Evolutionary conservation across 1,284 basidiomycete genomes (phyloP), one percentile per base, ranked within the genome.

Genomic region (Anthracocystis panici-leucophaei): DNA sequence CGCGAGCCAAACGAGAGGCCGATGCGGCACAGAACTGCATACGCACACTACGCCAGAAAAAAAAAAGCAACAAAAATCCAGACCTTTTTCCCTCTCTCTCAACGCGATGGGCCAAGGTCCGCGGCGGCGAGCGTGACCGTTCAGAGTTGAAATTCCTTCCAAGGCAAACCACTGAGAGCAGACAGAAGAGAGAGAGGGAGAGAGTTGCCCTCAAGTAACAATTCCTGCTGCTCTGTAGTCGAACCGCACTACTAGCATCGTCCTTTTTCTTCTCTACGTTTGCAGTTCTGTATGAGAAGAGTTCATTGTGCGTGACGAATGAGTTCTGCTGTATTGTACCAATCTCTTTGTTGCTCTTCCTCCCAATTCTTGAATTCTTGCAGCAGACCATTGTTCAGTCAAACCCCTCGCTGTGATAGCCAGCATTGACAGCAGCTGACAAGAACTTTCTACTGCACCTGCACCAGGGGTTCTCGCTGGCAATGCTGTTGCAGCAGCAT

Each of bases 111-210:
- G 46, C 11, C 35, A 38, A 12, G 35, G 11, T 33, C 14, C 14
- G 35, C 35, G 35, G 46, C 46, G 46, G 46, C 27, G 46, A 48
- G 46, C 49, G 49, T 31, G 33, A 14, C 49, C 31, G 49, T 50
- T 35, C 31, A 31, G 49, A 50, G 49, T 21, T 50, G 49, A 50
- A 21, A 1, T 35, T 44, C 4, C 14, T 21, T 20, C 23, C 23
- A 14, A 21, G 3, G 23, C 11, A 27, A 46, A 12, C 9, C n/a
- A 5, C 29, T n/a, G 35, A 16, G 35, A 14, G 2, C 46, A n/a
- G 27, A 27, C 27, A 27, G n/a, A n/a, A n/a, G n/a, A n/a, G 5
- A 29, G 23, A 6, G 21, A 45, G 35, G 7, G 35, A 38, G 35
- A n/a, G n/a, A n/a, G n/a, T n/a, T n/a, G n/a, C n/a, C 10, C 35